Conservation (phyloP, 2,329 filamentous ascomycete genomes). For the Hymenoscyphus scutula region DNA sequence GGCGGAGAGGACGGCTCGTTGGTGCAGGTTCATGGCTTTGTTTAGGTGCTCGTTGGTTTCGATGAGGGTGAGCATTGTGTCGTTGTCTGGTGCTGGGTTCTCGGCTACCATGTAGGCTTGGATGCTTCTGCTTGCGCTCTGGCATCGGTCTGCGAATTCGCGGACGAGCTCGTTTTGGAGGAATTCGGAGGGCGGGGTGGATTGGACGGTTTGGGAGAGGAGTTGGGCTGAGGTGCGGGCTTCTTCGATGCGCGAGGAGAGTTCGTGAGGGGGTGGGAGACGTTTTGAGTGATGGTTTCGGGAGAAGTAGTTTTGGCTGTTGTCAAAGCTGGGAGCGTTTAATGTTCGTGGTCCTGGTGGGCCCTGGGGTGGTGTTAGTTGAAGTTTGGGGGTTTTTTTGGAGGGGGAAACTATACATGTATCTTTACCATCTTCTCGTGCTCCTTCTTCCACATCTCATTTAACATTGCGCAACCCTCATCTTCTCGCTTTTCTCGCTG, state of each 20-base stretch:
- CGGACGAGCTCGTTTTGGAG: slow-evolving; percentile 82
- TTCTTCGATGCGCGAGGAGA: slow-evolving; percentile 83
- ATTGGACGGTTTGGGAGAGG: slow-evolving; percentile 86
- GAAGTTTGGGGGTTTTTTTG: background rate
- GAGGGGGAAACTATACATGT: slow-evolving; percentile 33
- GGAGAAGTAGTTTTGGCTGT: slow-evolving; percentile 57
- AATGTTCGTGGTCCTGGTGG: slow-evolving; percentile 40
- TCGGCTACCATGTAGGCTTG: slow-evolving; percentile 81
- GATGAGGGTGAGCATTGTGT: slow-evolving; percentile 90
- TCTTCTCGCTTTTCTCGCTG: slow-evolving; percentile 66
- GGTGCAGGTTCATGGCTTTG: slow-evolving; percentile 77
- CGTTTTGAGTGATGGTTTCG: slow-evolving; percentile 46
- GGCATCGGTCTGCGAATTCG: slow-evolving; percentile 87
- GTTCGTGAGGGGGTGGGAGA: slow-evolving; percentile 69
- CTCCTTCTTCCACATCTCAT: slow-evolving; percentile 88
- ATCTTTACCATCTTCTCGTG: slow-evolving; percentile 61
- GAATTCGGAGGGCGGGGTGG: slow-evolving; percentile 74
- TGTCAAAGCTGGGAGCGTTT: slow-evolving; percentile 45
- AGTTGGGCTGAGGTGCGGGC: slow-evolving; percentile 87
- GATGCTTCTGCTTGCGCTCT: slow-evolving; percentile 74
- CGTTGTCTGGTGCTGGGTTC: slow-evolving; percentile 80
- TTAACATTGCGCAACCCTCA: slow-evolving; percentile 66
- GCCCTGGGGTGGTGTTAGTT: slow-evolving; percentile 23
- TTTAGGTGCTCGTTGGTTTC: slow-evolving; percentile 92
- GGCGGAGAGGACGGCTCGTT: slow-evolving; percentile 70